Evolutionary conservation across 768 basidiomycete genomes (phyloP).

Genomic region (Agrocybe praecox): DNA sequence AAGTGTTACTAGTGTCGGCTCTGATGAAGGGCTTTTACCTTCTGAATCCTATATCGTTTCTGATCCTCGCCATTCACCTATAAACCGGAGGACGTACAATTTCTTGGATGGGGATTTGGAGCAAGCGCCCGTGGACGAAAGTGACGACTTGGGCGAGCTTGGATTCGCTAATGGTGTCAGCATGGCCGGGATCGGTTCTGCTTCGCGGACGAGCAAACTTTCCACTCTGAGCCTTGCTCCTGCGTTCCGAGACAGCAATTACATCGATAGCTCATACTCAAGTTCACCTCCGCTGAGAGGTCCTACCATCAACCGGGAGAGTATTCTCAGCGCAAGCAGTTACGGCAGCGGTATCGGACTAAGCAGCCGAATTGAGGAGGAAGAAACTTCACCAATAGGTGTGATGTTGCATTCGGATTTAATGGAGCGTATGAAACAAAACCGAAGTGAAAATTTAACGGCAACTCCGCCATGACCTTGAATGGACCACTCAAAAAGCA

Average conservation of each 20-base stretch:
- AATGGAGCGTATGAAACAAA: too few species aligned
- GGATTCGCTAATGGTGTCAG: slow-evolving; percentile 2
- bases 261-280: background rate
- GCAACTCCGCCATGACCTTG: too few species aligned
- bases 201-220: slow-evolving; percentile 3
- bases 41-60: background rate
- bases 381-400: background rate
- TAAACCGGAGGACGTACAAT: background rate
- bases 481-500: too few species aligned
- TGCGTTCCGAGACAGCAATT: background rate
- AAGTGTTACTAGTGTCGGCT: background rate
- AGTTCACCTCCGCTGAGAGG: too few species aligned
- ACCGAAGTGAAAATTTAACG: too few species aligned
- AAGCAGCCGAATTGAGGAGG: background rate
- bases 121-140: background rate
- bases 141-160: background rate
- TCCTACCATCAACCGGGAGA: background rate
- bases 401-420: too few species aligned
- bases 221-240: background rate
- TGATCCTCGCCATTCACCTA: background rate
- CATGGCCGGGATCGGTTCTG: slow-evolving; percentile 1
- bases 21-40: background rate
- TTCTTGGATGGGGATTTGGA: background rate
- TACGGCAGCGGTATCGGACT: background rate
- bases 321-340: background rate